Base-by-base conservation (phyloP, 441 rosid genomes). In the Brassica balearica region DNA sequence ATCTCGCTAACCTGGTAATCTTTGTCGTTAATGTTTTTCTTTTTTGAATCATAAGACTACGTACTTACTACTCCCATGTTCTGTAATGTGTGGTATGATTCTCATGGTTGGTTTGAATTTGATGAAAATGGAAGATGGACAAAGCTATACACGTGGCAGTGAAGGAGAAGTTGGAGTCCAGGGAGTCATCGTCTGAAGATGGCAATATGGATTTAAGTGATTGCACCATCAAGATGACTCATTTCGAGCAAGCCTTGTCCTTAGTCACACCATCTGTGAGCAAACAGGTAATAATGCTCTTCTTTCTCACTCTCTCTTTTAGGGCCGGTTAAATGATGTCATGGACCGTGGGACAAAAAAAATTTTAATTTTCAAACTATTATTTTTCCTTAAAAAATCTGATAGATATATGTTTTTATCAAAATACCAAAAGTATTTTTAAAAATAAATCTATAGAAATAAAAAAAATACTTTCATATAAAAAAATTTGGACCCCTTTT, bases 71-170 rank as follows among this genome's bases (percentile, higher is more conserved):
- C 34, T 29, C 51, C 36, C 23, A 63, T 56, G 67, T 71, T 58
- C 10, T 71, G 81, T 71, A 43, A 43, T 66, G 27, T 78, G 65
- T 25, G 27, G 27, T 25, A 25, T 25, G 27, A 25, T 25, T 25
- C 27, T 25, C 27, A 79, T 79, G 22, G 48, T n/a, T 73, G 65
- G 64, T 69, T 36, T 75, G 12, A 69, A 74, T 65, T 10, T 15
- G 46, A 56, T 27, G 6, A 59, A 59, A 53, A 29, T 68, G 68
- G 59, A 84, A 94, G 98, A 85, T 92, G 87, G 86, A 90, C 56
- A 94, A 89, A 82, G 97, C 97, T 70, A 90, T 91, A 79, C 81
- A 84, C 86, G 77, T 80, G 75, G 98, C 98, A 77, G 81, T 87
- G 69, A 88, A 84, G 63, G 94, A 90, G 82, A 83, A 75, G 53